A percentile compares a stretch with the other conserved stretches of the same genome.
phyloP scores from a whole-genome alignment of 2,329 filamentous ascomycete species.

The Ophiobolus disseminans region DNA sequence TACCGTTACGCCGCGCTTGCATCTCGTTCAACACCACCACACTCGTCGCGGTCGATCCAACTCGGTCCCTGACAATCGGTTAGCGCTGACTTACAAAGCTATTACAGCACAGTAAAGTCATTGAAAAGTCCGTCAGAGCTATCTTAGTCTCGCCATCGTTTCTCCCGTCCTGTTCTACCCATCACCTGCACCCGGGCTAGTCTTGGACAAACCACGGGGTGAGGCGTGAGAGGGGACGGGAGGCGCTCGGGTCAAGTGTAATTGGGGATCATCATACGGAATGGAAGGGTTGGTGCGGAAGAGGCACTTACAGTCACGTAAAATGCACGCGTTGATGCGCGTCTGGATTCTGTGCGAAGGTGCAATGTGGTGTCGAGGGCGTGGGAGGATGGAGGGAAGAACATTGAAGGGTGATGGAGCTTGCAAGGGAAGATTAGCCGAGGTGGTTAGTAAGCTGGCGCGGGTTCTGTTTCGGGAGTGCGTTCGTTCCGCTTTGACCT shows the following conservation, averaged over 20 bases:
- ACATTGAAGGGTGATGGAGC: too few relatives aligned
- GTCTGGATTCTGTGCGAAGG: neutral
- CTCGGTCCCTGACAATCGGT: neutral
- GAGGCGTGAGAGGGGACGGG: neutral
- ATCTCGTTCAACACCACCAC: too few relatives aligned
- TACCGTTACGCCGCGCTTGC: too few relatives aligned
- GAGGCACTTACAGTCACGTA: neutral
- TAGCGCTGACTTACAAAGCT: neutral
- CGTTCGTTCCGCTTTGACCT: too few relatives aligned
- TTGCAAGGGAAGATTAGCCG: too few relatives aligned
- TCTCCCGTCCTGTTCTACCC: neutral
- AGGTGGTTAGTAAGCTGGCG: too few relatives aligned
- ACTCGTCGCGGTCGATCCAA: neutral
- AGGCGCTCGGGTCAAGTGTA: slow-evolving; percentile 10
- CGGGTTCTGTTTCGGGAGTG: too few relatives aligned
- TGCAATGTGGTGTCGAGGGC: too few relatives aligned
- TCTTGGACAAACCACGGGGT: neutral
- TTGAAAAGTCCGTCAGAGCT: slow-evolving; percentile 1
- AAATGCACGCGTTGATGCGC: too few relatives aligned
- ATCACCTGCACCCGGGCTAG: neutral
- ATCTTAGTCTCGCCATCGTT: slow-evolving; percentile 1
- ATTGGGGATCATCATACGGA: slow-evolving; percentile 6
- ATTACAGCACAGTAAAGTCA: neutral
- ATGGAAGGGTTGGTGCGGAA: neutral
- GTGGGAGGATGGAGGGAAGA: too few relatives aligned